Evolutionary conservation across 495 filamentous ascomycete genomes (phyloP).

Genomic region (Terfezia claveryi): DNA sequence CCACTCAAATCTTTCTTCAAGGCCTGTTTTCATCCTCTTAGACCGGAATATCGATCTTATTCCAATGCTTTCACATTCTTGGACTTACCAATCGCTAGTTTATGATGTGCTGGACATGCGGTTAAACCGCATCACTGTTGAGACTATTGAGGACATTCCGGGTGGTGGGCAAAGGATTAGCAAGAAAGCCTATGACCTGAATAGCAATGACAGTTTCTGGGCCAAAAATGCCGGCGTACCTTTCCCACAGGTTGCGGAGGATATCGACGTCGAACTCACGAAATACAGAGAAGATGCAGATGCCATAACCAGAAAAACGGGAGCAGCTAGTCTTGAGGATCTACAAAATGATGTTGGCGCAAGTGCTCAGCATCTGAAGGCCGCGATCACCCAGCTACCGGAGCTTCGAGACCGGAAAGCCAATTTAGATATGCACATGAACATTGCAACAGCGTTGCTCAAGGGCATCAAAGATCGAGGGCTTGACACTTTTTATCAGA

Average conservation of each 20-base stretch:
- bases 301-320: constrained; percentile 87
- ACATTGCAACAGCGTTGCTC: constrained; percentile 67
- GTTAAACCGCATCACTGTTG: constrained; percentile 89
- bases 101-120: constrained; percentile 87
- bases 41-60: constrained; percentile 90
- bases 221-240: constrained; percentile 75
- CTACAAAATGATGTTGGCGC: constrained; percentile 67
- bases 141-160: constrained; percentile 54
- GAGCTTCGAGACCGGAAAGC: constrained; percentile 84
- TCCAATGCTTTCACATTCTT: constrained; percentile 97
- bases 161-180: constrained; percentile 36
- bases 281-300: constrained; percentile 90
- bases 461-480: constrained; percentile 86
- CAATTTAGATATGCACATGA: constrained; percentile 96
- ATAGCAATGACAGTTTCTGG: constrained; percentile 92
- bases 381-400: constrained; percentile 77
- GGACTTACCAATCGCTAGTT: constrained; percentile 94
- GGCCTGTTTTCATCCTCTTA: constrained; percentile 29
- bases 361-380: constrained; percentile 84
- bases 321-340: constrained; percentile 80
- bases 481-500: constrained; percentile 85
- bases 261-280: constrained; percentile 78
- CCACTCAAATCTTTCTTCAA: constrained; percentile 8
- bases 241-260: constrained; percentile 90
- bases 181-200: constrained; percentile 78